Conservation (phyloP, 352 stramenopile genomes). For the Globisporangium nagaii region DNA sequence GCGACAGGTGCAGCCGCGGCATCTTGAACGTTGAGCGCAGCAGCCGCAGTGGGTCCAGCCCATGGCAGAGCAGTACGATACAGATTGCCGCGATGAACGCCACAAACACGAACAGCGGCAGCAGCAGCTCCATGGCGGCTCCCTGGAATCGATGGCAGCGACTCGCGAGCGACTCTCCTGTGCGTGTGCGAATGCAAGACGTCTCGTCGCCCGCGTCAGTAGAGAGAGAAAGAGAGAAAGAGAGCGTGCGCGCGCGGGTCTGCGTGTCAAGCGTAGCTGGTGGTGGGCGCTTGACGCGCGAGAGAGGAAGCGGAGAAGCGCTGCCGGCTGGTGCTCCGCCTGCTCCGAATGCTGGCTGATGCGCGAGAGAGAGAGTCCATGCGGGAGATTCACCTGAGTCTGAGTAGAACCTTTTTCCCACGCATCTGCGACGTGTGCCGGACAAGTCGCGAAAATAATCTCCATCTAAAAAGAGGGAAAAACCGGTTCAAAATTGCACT, state of each 20-base stretch:
- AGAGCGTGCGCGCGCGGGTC: too few species aligned
- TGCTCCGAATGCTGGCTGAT: neutral
- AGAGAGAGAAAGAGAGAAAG: neutral
- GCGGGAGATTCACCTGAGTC: constrained; percentile 1
- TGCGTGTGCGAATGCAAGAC: too few species aligned
- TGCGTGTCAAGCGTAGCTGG: too few species aligned
- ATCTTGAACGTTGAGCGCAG: constrained; percentile 56
- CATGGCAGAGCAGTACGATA: constrained; percentile 40
- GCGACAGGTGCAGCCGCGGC: constrained; percentile 34
- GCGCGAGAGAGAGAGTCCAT: neutral
- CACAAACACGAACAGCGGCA: constrained; percentile 29
- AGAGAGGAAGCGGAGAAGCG: too few species aligned
- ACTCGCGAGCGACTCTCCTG: too few species aligned
- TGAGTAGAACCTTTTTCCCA: constrained; percentile 6
- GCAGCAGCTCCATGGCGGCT: constrained; percentile 28
- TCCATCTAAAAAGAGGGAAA: too few species aligned
- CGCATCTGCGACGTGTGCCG: constrained; percentile 6
- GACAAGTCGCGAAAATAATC: neutral
- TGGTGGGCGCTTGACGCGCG: too few species aligned
- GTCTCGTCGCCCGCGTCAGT: too few species aligned
- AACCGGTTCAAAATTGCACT: too few species aligned
- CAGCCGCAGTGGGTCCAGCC: constrained; percentile 53
- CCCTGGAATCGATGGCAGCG: neutral
- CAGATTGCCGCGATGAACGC: constrained; percentile 35
- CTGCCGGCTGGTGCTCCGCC: neutral